Evolutionary conservation across 108 stramenopile species (phyloP).

Genomic region (Conticribra guillardii): DNA sequence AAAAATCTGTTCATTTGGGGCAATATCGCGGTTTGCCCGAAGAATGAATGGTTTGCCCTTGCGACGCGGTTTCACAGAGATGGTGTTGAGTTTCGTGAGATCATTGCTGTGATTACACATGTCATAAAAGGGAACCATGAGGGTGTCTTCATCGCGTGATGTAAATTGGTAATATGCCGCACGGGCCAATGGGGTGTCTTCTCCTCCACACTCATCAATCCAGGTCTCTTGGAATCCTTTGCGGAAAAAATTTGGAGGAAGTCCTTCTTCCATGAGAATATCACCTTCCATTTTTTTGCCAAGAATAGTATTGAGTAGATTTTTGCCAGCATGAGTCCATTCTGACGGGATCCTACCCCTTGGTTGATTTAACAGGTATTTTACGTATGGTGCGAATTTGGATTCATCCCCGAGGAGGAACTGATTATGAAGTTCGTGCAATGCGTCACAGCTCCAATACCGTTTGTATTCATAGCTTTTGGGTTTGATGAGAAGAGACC

Average conservation of each 20-base stretch:
- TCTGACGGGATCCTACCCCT: conserved; percentile 51
- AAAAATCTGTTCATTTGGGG: conserved; percentile 42
- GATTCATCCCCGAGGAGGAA: conserved; percentile 57
- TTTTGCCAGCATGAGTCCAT: conserved; percentile 51
- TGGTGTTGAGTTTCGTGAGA: conserved; percentile 41
- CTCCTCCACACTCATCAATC: conserved; percentile 39
- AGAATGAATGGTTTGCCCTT: conserved; percentile 32
- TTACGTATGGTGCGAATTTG: conserved; percentile 68
- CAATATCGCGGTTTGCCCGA: conserved; percentile 23
- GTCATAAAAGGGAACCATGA: conserved; percentile 53
- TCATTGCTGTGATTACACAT: conserved; percentile 56
- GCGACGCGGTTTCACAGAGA: conserved; percentile 16
- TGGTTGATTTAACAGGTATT: conserved; percentile 63
- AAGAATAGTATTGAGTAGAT: conserved; percentile 42
- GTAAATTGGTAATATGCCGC: conserved; percentile 51
- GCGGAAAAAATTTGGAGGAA: conserved; percentile 23
- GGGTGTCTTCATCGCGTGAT: conserved; percentile 43
- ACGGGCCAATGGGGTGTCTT: conserved; percentile 40
- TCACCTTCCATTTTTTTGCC: conserved; percentile 13
- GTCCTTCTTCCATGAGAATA: conserved; percentile 9
- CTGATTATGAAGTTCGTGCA: conserved; percentile 35
- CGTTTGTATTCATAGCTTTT: conserved; percentile 14
- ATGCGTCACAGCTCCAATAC: conserved; percentile 29
- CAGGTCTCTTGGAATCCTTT: conserved; percentile 37
- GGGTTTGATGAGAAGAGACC: conserved; percentile 49